Evolutionary conservation across 129 eudicot genomes (phyloP).

Genomic region (Ambrosia artemisiifolia): DNA sequence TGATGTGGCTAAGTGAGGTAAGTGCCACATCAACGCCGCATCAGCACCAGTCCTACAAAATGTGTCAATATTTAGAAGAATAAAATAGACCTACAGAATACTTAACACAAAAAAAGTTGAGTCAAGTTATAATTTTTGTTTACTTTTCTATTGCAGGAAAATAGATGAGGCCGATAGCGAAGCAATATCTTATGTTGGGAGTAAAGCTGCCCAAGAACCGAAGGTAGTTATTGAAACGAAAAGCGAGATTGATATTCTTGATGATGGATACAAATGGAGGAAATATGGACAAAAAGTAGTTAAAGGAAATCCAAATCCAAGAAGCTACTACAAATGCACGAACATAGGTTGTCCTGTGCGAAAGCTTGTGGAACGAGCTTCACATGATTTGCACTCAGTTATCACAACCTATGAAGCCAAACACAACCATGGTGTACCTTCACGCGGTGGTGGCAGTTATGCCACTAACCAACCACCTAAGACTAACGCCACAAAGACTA

Average conservation of each 20-base stretch:
- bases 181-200: constrained; percentile 50
- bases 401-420: constrained; percentile 94
- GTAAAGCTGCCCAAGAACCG: constrained; percentile 64
- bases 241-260: constrained; percentile 84
- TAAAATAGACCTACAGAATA: not conserved
- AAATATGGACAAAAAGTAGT: constrained; percentile 97
- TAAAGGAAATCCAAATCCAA: constrained; percentile 92
- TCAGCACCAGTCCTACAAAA: too few relatives aligned
- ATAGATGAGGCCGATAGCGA: constrained; percentile 68
- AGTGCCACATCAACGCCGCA: too few relatives aligned
- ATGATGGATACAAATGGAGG: constrained; percentile 96
- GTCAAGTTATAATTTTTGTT: not conserved
- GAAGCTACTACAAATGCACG: constrained; percentile 97
- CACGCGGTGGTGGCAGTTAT: constrained; percentile 50
- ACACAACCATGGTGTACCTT: constrained; percentile 87
- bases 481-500: constrained; percentile 18
- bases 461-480: constrained; percentile 32
- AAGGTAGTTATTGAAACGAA: constrained; percentile 88
- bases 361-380: constrained; percentile 93
- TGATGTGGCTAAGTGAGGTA: too few relatives aligned
- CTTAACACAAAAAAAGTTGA: not conserved
- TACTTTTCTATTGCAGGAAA: constrained; percentile 52
- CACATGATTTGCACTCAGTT: constrained; percentile 71
- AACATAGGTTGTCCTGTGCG: constrained; percentile 69
- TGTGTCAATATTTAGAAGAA: too few relatives aligned